Conservation (phyloP, 257 asterid genomes). For the Solanum acaule region DNA sequence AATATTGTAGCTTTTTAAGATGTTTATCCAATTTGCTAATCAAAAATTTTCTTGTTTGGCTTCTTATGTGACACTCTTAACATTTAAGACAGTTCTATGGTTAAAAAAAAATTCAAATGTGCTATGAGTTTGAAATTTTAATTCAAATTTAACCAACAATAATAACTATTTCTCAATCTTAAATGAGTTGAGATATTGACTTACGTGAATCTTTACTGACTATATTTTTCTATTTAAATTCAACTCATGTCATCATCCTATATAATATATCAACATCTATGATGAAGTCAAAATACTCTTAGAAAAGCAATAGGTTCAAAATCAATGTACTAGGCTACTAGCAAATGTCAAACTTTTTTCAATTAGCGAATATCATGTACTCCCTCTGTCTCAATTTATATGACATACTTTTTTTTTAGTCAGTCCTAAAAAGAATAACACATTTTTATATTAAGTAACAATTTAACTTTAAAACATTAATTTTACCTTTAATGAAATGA, state of each 20-base stretch:
- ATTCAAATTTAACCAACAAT: not conserved
- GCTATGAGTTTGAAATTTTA: not conserved
- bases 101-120: not conserved
- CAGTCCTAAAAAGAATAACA: too few relatives aligned
- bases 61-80: not conserved
- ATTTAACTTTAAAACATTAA: too few relatives aligned
- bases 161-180: not conserved
- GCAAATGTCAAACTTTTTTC: not conserved
- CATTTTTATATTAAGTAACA: too few relatives aligned
- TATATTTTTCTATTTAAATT: not conserved
- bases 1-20: not conserved
- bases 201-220: not conserved
- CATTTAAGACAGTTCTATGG: not conserved
- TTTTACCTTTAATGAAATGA: too few relatives aligned
- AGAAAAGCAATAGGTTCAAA: not conserved
- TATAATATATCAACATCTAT: not conserved
- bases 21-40: not conserved
- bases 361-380: not conserved
- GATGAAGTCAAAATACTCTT: not conserved
- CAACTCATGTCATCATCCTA: not conserved
- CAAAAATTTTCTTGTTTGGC: not conserved
- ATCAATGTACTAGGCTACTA: not conserved
- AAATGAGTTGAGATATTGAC: not conserved
- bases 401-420: too few relatives aligned
- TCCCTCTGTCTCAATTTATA: too few relatives aligned